Percentiles rank a stretch among this genome's conserved stretches.
These are phyloP conservation scores for Floccularia luteovirens DNA, from an alignment of 768 basidiomycete species.

Conservation along the genomic window DNA sequence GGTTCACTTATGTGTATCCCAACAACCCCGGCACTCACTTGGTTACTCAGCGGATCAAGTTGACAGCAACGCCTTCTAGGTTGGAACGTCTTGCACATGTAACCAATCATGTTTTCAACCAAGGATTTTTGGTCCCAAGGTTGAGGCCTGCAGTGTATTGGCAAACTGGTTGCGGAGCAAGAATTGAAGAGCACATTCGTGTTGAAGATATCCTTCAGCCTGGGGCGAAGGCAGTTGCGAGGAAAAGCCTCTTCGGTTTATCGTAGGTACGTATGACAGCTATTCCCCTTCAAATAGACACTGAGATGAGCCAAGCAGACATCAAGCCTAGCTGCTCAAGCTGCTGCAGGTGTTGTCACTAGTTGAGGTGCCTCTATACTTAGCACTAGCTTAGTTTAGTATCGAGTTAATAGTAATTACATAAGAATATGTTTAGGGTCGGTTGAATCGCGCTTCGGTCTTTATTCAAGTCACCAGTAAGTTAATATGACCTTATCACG, in stretches of 20 bases:
- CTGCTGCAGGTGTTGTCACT: background rate
- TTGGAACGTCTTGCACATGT: slow-evolving; percentile 35
- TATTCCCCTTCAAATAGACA: background rate
- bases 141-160: slow-evolving; percentile 31
- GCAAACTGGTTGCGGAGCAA: slow-evolving; percentile 28
- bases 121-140: slow-evolving; percentile 27
- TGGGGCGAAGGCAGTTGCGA: slow-evolving; percentile 25
- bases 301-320: background rate
- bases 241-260: slow-evolving; percentile 24
- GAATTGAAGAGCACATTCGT: slow-evolving; percentile 16
- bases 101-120: slow-evolving; percentile 38
- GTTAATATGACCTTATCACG: slow-evolving; percentile 9
- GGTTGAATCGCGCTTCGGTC: slow-evolving; percentile 21
- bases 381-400: too few relatives aligned
- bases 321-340: background rate
- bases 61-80: slow-evolving; percentile 20
- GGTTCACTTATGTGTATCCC: slow-evolving; percentile 37
- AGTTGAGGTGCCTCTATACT: too few relatives aligned
- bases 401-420: background rate
- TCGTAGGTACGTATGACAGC: slow-evolving; percentile 22
- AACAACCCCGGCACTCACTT: slow-evolving; percentile 20
- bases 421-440: slow-evolving; percentile 18
- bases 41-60: slow-evolving; percentile 35
- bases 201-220: slow-evolving; percentile 18
- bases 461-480: slow-evolving; percentile 11